These are phyloP conservation scores for Ananas comosus DNA, from an alignment of 176 grass and related monocot genomes.

Conservation along the genomic window DNA sequence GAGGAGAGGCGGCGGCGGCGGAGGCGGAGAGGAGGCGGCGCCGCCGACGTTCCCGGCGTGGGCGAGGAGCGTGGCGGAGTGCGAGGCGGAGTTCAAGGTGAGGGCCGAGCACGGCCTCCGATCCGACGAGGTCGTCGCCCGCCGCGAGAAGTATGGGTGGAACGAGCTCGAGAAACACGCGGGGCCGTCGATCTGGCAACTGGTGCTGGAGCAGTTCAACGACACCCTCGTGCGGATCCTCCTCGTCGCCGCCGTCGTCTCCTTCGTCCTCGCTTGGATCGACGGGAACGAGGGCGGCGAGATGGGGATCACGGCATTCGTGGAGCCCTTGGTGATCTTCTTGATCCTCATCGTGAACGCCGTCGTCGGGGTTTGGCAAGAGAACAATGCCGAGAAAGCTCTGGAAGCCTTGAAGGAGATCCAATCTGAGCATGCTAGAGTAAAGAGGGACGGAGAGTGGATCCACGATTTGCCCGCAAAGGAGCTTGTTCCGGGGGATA, in stretches of 20 bases:
- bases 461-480: conserved; percentile 35
- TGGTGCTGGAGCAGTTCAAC: conserved; percentile 61
- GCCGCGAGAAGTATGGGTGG: conserved; percentile 21
- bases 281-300: conserved; percentile 29
- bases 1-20: neutral
- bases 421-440: conserved; percentile 72
- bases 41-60: conserved; percentile 50
- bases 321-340: conserved; percentile 93
- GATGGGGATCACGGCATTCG: conserved; percentile 58
- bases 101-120: conserved; percentile 20
- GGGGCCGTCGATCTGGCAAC: conserved; percentile 53
- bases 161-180: conserved; percentile 88
- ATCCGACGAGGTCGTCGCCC: conserved; percentile 27
- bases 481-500: conserved; percentile 68
- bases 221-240: conserved; percentile 92
- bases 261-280: conserved; percentile 73
- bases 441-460: conserved; percentile 48
- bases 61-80: conserved; percentile 49
- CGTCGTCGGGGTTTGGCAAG: conserved; percentile 83
- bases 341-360: conserved; percentile 90
- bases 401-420: conserved; percentile 76
- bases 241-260: conserved; percentile 68
- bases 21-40: neutral
- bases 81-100: conserved; percentile 33
- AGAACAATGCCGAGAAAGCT: conserved; percentile 84